phyloP scores from a whole-genome alignment of 2,329 filamentous ascomycete genomes.

The Aureobasidium melanogenum region DNA sequence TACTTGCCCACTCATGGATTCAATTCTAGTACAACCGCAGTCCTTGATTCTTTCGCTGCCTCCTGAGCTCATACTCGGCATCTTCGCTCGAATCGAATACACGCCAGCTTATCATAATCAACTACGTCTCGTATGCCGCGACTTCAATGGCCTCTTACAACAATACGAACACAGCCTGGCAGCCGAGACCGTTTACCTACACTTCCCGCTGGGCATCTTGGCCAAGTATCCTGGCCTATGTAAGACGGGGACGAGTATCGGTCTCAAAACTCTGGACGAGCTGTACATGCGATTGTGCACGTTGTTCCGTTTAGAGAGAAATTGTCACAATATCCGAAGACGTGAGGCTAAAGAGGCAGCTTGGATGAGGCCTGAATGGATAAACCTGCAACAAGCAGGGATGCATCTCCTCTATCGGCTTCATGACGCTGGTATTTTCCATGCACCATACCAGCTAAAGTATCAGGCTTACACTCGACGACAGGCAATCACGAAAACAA shows the following conservation, averaged over 20 bases:
- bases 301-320: slow-evolving; percentile 17
- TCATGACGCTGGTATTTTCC: slow-evolving; percentile 17
- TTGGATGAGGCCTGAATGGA: slow-evolving; percentile 25
- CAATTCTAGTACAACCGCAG: no score
- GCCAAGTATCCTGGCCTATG: slow-evolving; percentile 20
- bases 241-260: slow-evolving; percentile 6
- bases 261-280: slow-evolving; percentile 17
- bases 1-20: no score
- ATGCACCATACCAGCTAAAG: not conserved
- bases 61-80: slow-evolving; percentile 22
- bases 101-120: slow-evolving; percentile 16
- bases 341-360: slow-evolving; percentile 20
- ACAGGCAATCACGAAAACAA: slow-evolving; percentile 11
- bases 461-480: not conserved
- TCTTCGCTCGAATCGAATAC: slow-evolving; percentile 22
- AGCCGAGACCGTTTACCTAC: slow-evolving; percentile 17
- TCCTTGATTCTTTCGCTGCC: no score
- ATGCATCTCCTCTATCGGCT: slow-evolving; percentile 25
- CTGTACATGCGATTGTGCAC: slow-evolving; percentile 18
- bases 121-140: slow-evolving; percentile 21
- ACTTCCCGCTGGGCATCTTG: slow-evolving; percentile 13
- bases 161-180: slow-evolving; percentile 23
- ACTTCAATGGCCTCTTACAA: slow-evolving; percentile 21
- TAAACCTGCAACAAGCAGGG: slow-evolving; percentile 23
- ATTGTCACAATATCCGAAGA: slow-evolving; percentile 23